These are phyloP conservation scores for Chondrus crispus DNA, from an alignment of 23 red algal genomes.

Conservation along the genomic window DNA sequence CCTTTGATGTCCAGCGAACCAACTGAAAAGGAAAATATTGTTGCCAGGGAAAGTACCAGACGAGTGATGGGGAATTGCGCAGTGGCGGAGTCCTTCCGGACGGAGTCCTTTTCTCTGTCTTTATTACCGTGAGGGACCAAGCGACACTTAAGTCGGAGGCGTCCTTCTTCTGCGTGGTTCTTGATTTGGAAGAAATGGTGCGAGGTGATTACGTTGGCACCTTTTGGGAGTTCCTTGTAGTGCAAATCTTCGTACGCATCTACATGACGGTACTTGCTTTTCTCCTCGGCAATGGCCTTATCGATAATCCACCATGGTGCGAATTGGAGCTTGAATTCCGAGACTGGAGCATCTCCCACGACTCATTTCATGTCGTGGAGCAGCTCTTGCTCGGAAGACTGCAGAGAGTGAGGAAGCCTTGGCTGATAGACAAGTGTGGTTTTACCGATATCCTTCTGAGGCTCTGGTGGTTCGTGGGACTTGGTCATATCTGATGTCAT, in stretches of 20 bases:
- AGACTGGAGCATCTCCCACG: neutral
- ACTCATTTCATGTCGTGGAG: neutral
- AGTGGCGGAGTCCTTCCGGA: neutral
- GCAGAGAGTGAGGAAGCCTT: neutral
- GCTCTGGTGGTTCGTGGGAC: neutral
- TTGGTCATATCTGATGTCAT: neutral
- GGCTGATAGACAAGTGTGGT: neutral
- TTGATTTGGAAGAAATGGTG: constrained; percentile 28
- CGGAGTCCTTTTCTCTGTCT: constrained; percentile 6
- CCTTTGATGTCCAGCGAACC: neutral
- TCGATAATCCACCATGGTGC: neutral
- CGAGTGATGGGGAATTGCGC: constrained; percentile 8
- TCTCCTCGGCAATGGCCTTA: neutral
- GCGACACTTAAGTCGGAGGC: neutral
- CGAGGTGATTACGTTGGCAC: neutral
- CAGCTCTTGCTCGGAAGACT: neutral
- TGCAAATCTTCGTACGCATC: neutral
- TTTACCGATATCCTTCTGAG: neutral
- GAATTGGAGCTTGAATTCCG: neutral
- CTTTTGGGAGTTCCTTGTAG: neutral
- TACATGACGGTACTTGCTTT: neutral
- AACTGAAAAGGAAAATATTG: neutral
- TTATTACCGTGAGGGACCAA: neutral
- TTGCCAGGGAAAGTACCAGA: neutral
- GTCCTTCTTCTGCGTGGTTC: neutral